These are phyloP conservation scores for Aspergillus saccharolyticus DNA, from an alignment of 495 filamentous ascomycete species.

Conservation along the genomic window DNA sequence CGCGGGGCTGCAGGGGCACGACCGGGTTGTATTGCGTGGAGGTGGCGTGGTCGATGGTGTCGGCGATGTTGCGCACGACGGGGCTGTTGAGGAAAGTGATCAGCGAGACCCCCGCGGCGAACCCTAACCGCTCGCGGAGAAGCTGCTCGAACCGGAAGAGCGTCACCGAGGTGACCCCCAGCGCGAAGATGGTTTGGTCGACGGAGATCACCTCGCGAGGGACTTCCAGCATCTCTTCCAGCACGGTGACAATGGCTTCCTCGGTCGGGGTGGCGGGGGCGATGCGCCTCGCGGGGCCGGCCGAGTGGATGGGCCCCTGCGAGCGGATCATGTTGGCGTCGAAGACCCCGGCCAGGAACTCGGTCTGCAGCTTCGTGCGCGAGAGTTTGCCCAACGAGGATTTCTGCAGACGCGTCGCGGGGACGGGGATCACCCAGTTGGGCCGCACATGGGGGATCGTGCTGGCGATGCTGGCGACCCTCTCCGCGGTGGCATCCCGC, in stretches of 20 bases:
- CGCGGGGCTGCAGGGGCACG: slow-evolving; percentile 37
- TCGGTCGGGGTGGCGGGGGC: not conserved
- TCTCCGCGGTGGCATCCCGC: not conserved
- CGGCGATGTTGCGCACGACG: slow-evolving; percentile 7
- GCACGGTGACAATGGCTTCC: not conserved
- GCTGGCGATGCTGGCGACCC: slow-evolving; percentile 3
- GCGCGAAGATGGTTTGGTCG: slow-evolving; percentile 2
- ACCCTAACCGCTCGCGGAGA: slow-evolving; percentile 8
- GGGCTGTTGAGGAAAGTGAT: slow-evolving; percentile 5
- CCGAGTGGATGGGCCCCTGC: slow-evolving; percentile 2
- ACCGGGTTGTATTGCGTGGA: slow-evolving; percentile 43
- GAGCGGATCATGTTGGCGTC: slow-evolving; percentile 22
- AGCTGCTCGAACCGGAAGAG: slow-evolving; percentile 29
- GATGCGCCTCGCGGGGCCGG: not conserved
- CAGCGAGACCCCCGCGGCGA: slow-evolving; percentile 26
- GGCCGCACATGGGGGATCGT: slow-evolving; percentile 14
- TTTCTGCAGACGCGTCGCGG: slow-evolving; percentile 10
- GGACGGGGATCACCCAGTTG: slow-evolving; percentile 13
- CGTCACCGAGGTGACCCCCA: slow-evolving; percentile 42
- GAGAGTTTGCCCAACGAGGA: slow-evolving; percentile 45
- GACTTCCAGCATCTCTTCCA: slow-evolving; percentile 5
- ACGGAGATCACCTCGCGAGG: slow-evolving; percentile 14
- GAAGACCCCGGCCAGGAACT: slow-evolving; percentile 8
- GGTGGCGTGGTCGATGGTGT: slow-evolving; percentile 13
- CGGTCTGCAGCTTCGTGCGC: slow-evolving; percentile 31